These are phyloP conservation scores for Leccinum subgranulosum DNA, from an alignment of 768 basidiomycete species.

Conservation along the genomic window DNA sequence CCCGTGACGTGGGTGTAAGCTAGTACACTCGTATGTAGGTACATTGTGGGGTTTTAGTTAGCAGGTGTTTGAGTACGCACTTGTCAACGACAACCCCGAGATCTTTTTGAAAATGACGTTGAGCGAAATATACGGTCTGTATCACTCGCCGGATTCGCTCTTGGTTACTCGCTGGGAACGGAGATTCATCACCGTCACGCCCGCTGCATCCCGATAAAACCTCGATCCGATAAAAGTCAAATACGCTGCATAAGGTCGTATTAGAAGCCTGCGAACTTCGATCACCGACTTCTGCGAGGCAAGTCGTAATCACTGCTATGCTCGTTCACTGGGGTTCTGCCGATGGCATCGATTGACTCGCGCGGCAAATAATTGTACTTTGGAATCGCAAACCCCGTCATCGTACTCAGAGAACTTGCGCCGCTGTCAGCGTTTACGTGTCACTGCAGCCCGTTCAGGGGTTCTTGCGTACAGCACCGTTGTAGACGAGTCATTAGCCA, in stretches of 20 bases:
- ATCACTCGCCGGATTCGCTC: slow-evolving; percentile 17
- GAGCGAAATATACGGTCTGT: slow-evolving; percentile 2
- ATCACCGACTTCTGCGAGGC: slow-evolving; percentile 14
- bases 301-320: slow-evolving; percentile 13
- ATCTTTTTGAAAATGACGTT: slow-evolving; percentile 3
- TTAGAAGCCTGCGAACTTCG: slow-evolving; percentile 14
- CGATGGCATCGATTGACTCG: slow-evolving; percentile 31
- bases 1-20: background rate
- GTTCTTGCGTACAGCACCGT: slow-evolving; percentile 9
- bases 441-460: slow-evolving; percentile 6
- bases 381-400: slow-evolving; percentile 23
- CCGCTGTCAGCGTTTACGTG: slow-evolving; percentile 32
- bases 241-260: slow-evolving; percentile 13
- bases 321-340: slow-evolving; percentile 17
- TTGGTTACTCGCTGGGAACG: slow-evolving; percentile 24
- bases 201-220: slow-evolving; percentile 12
- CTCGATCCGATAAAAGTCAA: slow-evolving; percentile 20
- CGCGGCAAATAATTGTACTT: slow-evolving; percentile 9
- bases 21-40: background rate
- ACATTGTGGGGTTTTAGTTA: background rate
- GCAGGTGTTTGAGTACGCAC: background rate
- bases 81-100: background rate
- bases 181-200: slow-evolving; percentile 25
- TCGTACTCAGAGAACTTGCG: slow-evolving; percentile 16
- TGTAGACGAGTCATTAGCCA: slow-evolving; percentile 7